Evolutionary conservation across 495 filamentous ascomycete genomes (phyloP).

Genomic region (Neurospora cerealis): DNA sequence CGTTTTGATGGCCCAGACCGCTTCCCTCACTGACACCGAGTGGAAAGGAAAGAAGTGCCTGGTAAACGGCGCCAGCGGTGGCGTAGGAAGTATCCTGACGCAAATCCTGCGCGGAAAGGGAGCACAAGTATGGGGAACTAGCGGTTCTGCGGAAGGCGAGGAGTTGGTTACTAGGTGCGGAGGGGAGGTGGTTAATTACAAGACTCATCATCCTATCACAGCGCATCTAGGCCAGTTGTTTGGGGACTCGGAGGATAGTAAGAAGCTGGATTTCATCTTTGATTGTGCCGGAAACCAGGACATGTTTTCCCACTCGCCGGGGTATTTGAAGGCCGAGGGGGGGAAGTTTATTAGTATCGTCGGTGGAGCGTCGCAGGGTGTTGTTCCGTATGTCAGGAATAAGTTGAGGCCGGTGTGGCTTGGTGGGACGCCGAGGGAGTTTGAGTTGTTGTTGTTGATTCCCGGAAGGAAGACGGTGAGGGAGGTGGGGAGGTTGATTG

Average conservation of each 20-base stretch:
- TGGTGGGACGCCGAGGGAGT: conserved; percentile 29
- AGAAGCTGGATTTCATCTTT: conserved; percentile 29
- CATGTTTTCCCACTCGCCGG: neutral
- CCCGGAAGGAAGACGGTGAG: conserved; percentile 14
- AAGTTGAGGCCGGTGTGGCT: conserved; percentile 22
- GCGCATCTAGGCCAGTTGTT: conserved; percentile 17
- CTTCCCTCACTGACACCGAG: neutral
- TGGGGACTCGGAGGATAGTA: neutral
- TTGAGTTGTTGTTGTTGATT: conserved; percentile 21
- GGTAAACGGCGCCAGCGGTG: conserved; percentile 37
- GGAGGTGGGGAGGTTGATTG: conserved; percentile 17
- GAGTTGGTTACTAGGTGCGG: conserved; percentile 26
- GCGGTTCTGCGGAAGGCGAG: conserved; percentile 22
- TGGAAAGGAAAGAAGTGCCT: conserved; percentile 18
- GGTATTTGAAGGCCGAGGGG: neutral
- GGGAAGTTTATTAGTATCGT: conserved; percentile 28
- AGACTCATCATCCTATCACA: conserved; percentile 15
- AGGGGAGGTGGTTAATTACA: conserved; percentile 31
- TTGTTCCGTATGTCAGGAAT: conserved; percentile 22
- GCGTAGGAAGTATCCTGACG: conserved; percentile 29
- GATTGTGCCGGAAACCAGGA: conserved; percentile 28
- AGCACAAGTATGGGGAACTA: conserved; percentile 21
- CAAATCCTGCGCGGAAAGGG: conserved; percentile 28
- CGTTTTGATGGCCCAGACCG: conserved; percentile 7
- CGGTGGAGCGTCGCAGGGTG: conserved; percentile 17